A percentile compares a stretch with the other conserved stretches of the same genome.
Evolutionary conservation across 2,329 filamentous ascomycete genomes (phyloP).

Genomic region (Rutstroemia sp.): DNA sequence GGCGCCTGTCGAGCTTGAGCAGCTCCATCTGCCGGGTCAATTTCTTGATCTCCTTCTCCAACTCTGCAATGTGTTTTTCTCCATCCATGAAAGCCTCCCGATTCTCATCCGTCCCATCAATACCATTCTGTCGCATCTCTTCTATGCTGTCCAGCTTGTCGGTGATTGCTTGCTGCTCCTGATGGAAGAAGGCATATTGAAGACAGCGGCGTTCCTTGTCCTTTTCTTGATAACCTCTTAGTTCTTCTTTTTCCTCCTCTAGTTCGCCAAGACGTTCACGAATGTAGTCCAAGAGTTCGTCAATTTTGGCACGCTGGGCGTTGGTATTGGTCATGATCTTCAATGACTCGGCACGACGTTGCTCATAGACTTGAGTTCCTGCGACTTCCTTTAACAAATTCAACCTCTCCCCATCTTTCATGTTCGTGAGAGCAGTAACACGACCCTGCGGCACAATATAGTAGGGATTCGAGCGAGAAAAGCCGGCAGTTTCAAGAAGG

Average conservation of each 20-base stretch:
- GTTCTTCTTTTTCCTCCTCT: conserved; percentile 94
- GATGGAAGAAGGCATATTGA: conserved; percentile 89
- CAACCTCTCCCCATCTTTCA: conserved; percentile 91
- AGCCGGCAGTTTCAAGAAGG: conserved; percentile 88
- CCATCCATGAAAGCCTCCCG: conserved; percentile 68
- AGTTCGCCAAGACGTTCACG: conserved; percentile 82
- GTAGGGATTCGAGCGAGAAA: conserved; percentile 95
- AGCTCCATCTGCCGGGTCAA: conserved; percentile 79
- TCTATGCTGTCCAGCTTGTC: conserved; percentile 77
- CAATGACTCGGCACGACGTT: conserved; percentile 79
- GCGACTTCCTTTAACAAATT: conserved; percentile 96
- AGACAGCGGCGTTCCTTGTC: conserved; percentile 86
- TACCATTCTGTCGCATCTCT: conserved; percentile 69
- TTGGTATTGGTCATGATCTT: conserved; percentile 98
- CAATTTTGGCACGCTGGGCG: conserved; percentile 90
- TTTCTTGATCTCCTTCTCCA: conserved; percentile 73
- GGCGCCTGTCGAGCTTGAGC: conserved; percentile 73
- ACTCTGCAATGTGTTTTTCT: conserved; percentile 68
- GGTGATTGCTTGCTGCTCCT: conserved; percentile 75
- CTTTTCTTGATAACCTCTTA: conserved; percentile 89
- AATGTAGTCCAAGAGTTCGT: conserved; percentile 85
- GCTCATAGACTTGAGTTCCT: conserved; percentile 94
- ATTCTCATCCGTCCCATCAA: conserved; percentile 77
- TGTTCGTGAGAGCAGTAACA: conserved; percentile 92
- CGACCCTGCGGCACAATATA: conserved; percentile 98